Percentiles rank a stretch among this genome's conserved stretches.
Conservation (phyloP, 257 asterid species). For the Craterostigma plantagineum region DNA sequence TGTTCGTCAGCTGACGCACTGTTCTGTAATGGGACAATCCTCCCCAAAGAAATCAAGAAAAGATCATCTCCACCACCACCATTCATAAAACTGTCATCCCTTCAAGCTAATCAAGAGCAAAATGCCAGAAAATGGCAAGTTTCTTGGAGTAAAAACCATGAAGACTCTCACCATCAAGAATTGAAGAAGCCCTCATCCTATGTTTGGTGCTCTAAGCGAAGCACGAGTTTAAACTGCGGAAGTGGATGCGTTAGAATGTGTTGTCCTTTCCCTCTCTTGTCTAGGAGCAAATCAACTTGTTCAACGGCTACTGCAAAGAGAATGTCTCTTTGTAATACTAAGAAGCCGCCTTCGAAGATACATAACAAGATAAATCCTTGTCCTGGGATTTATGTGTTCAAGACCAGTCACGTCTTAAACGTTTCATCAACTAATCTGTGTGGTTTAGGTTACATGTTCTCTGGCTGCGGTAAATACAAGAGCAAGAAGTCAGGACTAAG, state of each 20-base stretch:
- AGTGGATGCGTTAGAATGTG: conserved; percentile 46
- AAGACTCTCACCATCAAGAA: not conserved
- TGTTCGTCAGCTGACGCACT: conserved; percentile 45
- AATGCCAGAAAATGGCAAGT: no score
- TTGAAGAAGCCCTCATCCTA: conserved; percentile 8
- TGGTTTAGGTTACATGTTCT: conserved; percentile 38
- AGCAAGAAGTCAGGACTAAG: conserved; percentile 14
- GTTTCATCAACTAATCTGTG: conserved; percentile 51
- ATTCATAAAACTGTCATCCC: conserved; percentile 4
- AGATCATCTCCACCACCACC: no score
- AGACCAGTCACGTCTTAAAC: conserved; percentile 44
- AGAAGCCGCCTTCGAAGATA: conserved; percentile 64
- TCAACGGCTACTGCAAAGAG: no score
- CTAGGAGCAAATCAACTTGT: no score
- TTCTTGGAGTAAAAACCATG: no score
- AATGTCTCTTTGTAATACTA: conserved; percentile 19
- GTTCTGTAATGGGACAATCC: conserved; percentile 41
- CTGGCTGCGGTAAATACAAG: conserved; percentile 34
- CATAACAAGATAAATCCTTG: conserved; percentile 12
- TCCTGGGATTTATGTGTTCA: conserved; percentile 24
- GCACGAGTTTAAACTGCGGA: conserved; percentile 54
- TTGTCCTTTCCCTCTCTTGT: conserved; percentile 59
- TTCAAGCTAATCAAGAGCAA: no score
- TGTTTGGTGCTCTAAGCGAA: conserved; percentile 52
- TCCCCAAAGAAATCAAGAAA: conserved; percentile 35